Percentiles rank a stretch among this genome's conserved stretches.
Conservation (phyloP, 257 asterid genomes). For the Nicotiana attenuata region DNA sequence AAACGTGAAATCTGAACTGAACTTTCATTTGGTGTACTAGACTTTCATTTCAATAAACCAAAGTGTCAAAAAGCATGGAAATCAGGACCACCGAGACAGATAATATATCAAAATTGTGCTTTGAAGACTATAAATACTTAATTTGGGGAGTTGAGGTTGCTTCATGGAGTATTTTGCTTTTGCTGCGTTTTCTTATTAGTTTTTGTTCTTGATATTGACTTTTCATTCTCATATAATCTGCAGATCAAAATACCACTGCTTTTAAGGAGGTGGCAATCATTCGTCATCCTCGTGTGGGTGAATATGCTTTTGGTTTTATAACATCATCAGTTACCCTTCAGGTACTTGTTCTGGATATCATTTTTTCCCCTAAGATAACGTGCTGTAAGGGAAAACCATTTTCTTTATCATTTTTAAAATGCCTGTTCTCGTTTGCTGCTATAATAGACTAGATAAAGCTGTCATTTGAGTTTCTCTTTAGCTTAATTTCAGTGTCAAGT, state of each 20-base stretch:
- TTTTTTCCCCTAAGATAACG: not conserved
- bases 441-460: not conserved
- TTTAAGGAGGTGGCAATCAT: constrained; percentile 90
- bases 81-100: not conserved
- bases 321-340: constrained; percentile 85
- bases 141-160: constrained; percentile 7
- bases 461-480: not conserved
- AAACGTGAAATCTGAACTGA: not conserved
- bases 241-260: constrained; percentile 86
- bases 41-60: not conserved
- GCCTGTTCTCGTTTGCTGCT: not conserved
- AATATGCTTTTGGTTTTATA: constrained; percentile 92
- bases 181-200: not conserved
- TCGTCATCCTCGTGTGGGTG: constrained; percentile 89
- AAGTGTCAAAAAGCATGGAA: not conserved
- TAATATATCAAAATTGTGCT: not conserved
- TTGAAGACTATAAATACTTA: not conserved
- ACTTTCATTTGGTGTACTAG: not conserved
- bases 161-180: not conserved
- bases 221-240: constrained; percentile 8
- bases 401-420: not conserved
- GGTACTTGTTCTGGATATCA: constrained; percentile 34
- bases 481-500: not conserved
- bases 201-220: constrained; percentile 18
- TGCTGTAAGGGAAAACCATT: not conserved